Conservation (phyloP, 176 grass and related monocot species). For the Phragmites australis region DNA sequence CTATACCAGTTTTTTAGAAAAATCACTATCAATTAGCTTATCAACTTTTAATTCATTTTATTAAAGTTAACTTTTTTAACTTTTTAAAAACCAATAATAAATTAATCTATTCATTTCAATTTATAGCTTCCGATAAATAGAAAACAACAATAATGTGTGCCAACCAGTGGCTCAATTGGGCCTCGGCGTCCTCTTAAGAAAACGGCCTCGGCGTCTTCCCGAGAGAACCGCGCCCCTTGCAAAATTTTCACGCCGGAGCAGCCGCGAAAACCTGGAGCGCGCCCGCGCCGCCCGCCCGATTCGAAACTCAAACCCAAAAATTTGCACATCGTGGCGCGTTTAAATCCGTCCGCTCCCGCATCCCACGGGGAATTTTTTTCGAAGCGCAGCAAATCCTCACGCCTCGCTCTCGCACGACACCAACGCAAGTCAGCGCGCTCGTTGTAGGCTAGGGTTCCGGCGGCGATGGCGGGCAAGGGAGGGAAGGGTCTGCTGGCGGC, state of each 20-base stretch:
- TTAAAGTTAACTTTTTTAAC: too few species aligned
- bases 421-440: background rate
- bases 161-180: too few species aligned
- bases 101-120: too few species aligned
- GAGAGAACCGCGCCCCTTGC: background rate
- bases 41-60: too few species aligned
- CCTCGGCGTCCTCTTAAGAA: too few species aligned
- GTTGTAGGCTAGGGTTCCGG: background rate
- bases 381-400: background rate
- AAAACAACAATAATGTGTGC: too few species aligned
- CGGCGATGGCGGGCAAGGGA: slow-evolving; percentile 72
- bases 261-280: slow-evolving; percentile 1
- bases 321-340: background rate
- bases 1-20: too few species aligned
- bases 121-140: too few species aligned
- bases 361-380: background rate
- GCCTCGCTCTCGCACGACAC: background rate
- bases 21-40: too few species aligned
- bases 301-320: background rate
- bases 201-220: too few species aligned
- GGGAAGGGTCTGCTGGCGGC: slow-evolving; percentile 73
- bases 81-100: too few species aligned
- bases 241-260: background rate
- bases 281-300: background rate
- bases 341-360: background rate